These are phyloP conservation scores for Ramicandelaber brevisporus DNA, from an alignment of 192 early-diverging fungal genomes.

Conservation along the genomic window DNA sequence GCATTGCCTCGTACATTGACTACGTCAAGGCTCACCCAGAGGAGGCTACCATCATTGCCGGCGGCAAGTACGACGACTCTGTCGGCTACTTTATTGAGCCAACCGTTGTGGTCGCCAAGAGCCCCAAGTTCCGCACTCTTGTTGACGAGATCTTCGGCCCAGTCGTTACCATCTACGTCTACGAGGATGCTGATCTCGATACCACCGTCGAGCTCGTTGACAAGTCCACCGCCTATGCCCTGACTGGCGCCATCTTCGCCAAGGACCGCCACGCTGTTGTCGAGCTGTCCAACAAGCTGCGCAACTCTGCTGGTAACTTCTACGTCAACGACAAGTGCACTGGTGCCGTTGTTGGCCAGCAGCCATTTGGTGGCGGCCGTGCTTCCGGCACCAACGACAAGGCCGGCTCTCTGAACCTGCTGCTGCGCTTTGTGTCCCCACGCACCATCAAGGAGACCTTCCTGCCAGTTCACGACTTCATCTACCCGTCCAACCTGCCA, in stretches of 20 bases:
- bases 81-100: slow-evolving; percentile 81
- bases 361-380: slow-evolving; percentile 88
- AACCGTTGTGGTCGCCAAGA: slow-evolving; percentile 66
- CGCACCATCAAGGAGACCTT: slow-evolving; percentile 93
- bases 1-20: slow-evolving; percentile 78
- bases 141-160: slow-evolving; percentile 96
- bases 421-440: slow-evolving; percentile 74
- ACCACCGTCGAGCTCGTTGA: slow-evolving; percentile 46
- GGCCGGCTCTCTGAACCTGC: slow-evolving; percentile 56
- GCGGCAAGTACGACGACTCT: slow-evolving; percentile 66
- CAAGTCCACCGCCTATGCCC: slow-evolving; percentile 57
- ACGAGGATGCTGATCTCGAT: slow-evolving; percentile 56
- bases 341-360: slow-evolving; percentile 91
- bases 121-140: slow-evolving; percentile 63
- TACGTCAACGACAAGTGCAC: slow-evolving; percentile 99
- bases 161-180: slow-evolving; percentile 77
- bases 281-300: slow-evolving; percentile 40
- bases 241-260: slow-evolving; percentile 82
- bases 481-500: slow-evolving; percentile 86
- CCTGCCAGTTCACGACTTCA: slow-evolving; percentile 47
- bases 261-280: slow-evolving; percentile 58
- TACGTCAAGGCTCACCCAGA: slow-evolving; percentile 35
- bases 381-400: slow-evolving; percentile 97
- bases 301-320: slow-evolving; percentile 87
- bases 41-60: slow-evolving; percentile 63